A percentile compares a stretch with the other conserved stretches of the same genome.
Conservation (phyloP, 257 asterid genomes). For the Capsicum chinense region DNA sequence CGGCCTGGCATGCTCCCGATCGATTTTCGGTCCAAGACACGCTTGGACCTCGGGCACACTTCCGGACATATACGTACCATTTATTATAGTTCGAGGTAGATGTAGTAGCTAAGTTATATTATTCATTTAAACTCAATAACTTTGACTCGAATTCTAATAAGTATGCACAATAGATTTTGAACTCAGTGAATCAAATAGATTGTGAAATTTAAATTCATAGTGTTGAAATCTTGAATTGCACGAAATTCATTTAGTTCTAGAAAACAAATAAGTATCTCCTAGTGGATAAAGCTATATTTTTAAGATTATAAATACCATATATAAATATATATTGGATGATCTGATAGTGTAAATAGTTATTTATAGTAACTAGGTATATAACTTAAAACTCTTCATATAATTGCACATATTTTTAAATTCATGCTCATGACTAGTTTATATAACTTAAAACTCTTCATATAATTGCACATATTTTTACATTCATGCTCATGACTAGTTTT, state of each 20-base stretch:
- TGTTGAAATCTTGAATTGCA: neutral
- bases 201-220: neutral
- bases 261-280: neutral
- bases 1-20: no score
- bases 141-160: neutral
- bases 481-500: neutral
- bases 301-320: neutral
- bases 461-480: neutral
- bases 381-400: neutral
- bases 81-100: no score
- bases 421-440: neutral
- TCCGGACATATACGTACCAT: no score
- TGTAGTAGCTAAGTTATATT: neutral
- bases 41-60: no score
- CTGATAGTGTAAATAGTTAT: neutral
- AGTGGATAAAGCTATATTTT: neutral
- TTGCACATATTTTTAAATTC: neutral
- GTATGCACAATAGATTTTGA: neutral
- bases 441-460: neutral
- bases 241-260: neutral
- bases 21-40: no score
- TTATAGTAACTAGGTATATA: neutral
- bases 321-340: neutral
- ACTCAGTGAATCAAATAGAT: neutral
- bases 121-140: neutral